Conservation (phyloP, 2,329 filamentous ascomycete species). For the Fonsecaea nubica region DNA sequence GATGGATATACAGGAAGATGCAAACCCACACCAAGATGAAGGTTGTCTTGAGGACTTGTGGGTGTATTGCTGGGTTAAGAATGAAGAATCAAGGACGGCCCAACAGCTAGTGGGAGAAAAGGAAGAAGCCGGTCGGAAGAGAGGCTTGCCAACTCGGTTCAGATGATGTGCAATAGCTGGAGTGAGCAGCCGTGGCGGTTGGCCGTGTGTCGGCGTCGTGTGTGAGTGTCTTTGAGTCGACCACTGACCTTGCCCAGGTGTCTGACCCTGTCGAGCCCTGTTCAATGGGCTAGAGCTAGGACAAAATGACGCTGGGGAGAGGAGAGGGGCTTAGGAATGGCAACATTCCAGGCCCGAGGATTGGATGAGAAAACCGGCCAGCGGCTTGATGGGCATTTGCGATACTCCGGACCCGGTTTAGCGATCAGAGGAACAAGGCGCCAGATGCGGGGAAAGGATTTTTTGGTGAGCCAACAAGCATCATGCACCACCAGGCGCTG, state of each 20-base stretch:
- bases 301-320: constrained; percentile 5
- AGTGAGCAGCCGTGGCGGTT: constrained; percentile 20
- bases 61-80: constrained; percentile 8
- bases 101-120: constrained; percentile 10
- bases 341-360: constrained; percentile 17
- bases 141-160: constrained; percentile 28
- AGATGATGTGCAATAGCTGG: neutral
- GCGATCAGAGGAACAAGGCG: constrained; percentile 12
- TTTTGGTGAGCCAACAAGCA: constrained; percentile 4
- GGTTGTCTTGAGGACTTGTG: neutral
- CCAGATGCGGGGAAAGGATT: constrained; percentile 21
- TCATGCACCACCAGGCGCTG: neutral
- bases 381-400: constrained; percentile 8
- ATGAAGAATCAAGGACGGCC: constrained; percentile 2
- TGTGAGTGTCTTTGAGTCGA: constrained; percentile 3
- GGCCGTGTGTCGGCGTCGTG: constrained; percentile 3
- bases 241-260: neutral
- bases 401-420: constrained; percentile 7
- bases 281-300: neutral
- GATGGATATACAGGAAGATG: neutral
- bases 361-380: constrained; percentile 9
- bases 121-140: constrained; percentile 30
- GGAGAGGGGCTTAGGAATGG: neutral
- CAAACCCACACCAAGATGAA: constrained; percentile 3
- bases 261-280: constrained; percentile 5